Conservation (phyloP, 208 protist species). For the Willaertia magna region DNA sequence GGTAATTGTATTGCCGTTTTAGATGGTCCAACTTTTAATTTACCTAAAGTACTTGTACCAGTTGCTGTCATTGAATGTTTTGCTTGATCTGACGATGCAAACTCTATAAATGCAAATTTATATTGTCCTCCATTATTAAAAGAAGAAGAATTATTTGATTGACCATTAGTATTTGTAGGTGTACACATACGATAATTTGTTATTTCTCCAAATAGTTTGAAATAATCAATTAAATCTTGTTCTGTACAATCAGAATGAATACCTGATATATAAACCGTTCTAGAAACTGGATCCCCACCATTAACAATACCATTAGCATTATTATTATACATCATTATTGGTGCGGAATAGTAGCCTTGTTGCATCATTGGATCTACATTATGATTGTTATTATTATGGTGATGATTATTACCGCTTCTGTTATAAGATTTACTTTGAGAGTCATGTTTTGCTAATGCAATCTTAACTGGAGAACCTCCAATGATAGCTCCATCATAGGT, state of each 20-base stretch:
- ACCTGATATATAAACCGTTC: neutral
- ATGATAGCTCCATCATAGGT: neutral
- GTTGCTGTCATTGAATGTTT: neutral
- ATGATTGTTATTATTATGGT: neutral
- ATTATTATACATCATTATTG: no score
- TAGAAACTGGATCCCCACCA: neutral
- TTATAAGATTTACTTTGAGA: neutral
- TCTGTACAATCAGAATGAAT: neutral
- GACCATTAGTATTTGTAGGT: neutral
- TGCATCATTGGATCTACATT: no score
- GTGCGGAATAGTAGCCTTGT: no score
- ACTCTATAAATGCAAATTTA: conserved; percentile 1
- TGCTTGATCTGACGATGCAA: neutral
- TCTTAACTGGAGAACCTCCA: neutral
- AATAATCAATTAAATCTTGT: neutral
- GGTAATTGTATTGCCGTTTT: neutral
- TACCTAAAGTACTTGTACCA: neutral
- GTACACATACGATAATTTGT: neutral
- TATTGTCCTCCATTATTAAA: neutral
- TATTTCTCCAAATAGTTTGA: neutral
- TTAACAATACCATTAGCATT: neutral
- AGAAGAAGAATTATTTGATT: neutral
- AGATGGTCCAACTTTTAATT: neutral
- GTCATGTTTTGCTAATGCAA: neutral
- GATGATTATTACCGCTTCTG: neutral